Evolutionary conservation across 2,329 filamentous ascomycete species (phyloP), one percentile per base, ranked within the genome.

Genomic region (Pseudogymnoascus verrucosus): DNA sequence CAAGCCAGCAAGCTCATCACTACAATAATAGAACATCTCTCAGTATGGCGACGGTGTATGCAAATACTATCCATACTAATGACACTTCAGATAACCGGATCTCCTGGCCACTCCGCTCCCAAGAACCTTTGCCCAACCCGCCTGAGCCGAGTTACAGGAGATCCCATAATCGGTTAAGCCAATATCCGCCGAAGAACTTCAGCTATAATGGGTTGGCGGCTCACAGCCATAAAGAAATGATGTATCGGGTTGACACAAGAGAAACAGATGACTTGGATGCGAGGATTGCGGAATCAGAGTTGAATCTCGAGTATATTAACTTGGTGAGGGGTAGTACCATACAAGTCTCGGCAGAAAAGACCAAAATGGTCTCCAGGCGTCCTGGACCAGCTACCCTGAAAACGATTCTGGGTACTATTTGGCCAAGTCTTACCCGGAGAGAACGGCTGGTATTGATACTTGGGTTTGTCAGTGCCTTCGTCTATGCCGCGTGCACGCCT

Each of bases 401-500:
- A 19, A 73, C 78, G n/a, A 87, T 92, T 19, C 77, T 93, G 59
- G 74, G 74, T 12, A 92, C 89, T 0, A 80, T 96, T 0, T 89
- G 90, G 84, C 88, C 90, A 0, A 80, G 76, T 0, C 76, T 96
- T 0, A 76, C 78, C 0, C 71, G 69, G 61, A 75, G 67, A 5
- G 79, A 87, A 11, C 84, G 82, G 1, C 1, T 82, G 0, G 73
- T 83, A 11, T 76, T 96, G 0, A 28, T 88, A 0, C 62, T 83
- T 1, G 90, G 87, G 1, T 75, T 91, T 8, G n/a, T 83, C 0
- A 80, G 82, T 51, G 85, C 88, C 31, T 69, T 89, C 0, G 69
- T 88, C 0, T 86, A 90, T 57, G 88, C 90, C 3, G 83, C 80
- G 3, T 80, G 84, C 26, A 89, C 88, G 0, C 90, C 92, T 0